Evolutionary conservation across 225 moss, liverwort and hornwort species (phyloP).

Genomic region (Bryum argenteum): DNA sequence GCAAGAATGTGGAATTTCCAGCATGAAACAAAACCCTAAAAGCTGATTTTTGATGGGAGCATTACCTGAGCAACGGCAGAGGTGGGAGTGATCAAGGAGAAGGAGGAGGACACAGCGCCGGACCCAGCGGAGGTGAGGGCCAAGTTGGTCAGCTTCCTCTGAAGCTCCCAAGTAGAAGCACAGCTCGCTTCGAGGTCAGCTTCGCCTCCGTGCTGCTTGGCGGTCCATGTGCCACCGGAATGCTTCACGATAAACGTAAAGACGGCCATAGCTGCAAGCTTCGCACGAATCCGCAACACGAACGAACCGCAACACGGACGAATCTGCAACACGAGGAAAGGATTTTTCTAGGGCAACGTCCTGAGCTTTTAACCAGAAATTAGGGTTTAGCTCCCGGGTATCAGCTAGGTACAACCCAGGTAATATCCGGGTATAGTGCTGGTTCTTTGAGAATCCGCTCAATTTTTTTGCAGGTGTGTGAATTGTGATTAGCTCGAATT

Average conservation of each 20-base stretch:
- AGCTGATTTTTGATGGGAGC: background rate
- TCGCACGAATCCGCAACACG: no score
- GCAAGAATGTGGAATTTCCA: no score
- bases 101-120: conserved; percentile 67
- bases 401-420: conserved; percentile 2
- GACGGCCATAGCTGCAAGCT: no score
- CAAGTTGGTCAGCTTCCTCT: conserved; percentile 77
- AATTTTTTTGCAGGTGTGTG: background rate
- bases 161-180: conserved; percentile 61
- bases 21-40: background rate
- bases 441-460: background rate
- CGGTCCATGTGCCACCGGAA: conserved; percentile 65
- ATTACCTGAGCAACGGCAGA: conserved; percentile 80
- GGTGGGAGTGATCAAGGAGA: conserved; percentile 69
- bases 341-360: background rate
- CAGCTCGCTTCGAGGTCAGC: conserved; percentile 67
- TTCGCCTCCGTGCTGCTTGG: conserved; percentile 75
- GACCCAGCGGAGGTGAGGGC: conserved; percentile 72
- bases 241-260: conserved; percentile 71
- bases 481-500: no score
- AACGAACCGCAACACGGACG: no score
- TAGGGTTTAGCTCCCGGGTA: conserved; percentile 15
- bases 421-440: background rate
- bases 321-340: background rate
- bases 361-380: background rate